Evolutionary conservation across 2,329 filamentous ascomycete species (phyloP).

Genomic region (Thielaviopsis populi): DNA sequence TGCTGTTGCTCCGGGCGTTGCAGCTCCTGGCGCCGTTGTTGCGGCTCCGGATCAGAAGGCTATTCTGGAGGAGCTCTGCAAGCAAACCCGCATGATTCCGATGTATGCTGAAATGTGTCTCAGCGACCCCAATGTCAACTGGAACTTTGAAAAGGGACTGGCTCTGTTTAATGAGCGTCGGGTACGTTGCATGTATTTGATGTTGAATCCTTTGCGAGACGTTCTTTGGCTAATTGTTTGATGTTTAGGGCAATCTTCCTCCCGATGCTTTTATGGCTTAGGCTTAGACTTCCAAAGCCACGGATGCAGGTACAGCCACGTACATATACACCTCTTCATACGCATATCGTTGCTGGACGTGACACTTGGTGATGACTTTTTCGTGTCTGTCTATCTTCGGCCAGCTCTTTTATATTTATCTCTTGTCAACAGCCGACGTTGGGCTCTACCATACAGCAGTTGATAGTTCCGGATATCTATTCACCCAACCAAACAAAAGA

Average conservation of each 20-base stretch:
- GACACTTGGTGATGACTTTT: too few species aligned
- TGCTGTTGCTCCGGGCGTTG: slow-evolving; percentile 17
- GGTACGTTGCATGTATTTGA: slow-evolving; percentile 29
- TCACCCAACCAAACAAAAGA: too few species aligned
- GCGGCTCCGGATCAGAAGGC: slow-evolving; percentile 45
- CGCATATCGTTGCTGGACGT: too few species aligned
- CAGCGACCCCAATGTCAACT: slow-evolving; percentile 46
- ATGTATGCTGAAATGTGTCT: slow-evolving; percentile 72
- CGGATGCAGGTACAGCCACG: neutral
- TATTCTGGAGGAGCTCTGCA: slow-evolving; percentile 59
- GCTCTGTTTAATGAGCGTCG: slow-evolving; percentile 61
- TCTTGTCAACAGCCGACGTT: too few species aligned
- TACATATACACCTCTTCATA: neutral
- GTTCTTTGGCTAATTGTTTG: slow-evolving; percentile 1
- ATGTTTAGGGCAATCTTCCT: slow-evolving; percentile 12
- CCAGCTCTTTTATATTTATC: too few species aligned
- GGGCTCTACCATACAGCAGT: too few species aligned
- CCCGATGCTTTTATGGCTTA: slow-evolving; percentile 16
- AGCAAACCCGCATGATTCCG: slow-evolving; percentile 64
- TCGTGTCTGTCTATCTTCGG: too few species aligned
- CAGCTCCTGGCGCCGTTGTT: slow-evolving; percentile 20
- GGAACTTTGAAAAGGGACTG: slow-evolving; percentile 65
- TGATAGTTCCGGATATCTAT: too few species aligned
- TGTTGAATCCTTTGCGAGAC: too few species aligned
- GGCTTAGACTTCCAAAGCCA: neutral